phyloP scores from a whole-genome alignment of 192 early-diverging fungal genomes.

The Gonapodya prolifera region DNA sequence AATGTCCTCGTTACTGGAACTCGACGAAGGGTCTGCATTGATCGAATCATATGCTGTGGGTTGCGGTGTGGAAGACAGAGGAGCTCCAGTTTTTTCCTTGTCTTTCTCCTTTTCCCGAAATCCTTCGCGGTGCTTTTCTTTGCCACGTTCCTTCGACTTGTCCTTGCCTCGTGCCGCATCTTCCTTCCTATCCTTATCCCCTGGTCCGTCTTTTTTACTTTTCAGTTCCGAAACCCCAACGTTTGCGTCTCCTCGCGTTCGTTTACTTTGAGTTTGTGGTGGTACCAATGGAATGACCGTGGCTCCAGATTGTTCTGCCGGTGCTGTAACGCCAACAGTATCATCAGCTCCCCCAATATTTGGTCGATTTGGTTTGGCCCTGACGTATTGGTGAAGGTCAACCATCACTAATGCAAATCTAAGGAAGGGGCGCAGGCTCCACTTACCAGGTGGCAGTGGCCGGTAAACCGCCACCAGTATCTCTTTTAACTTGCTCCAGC shows the following conservation, averaged over 20 bases:
- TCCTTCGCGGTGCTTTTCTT: neutral
- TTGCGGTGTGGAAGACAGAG: neutral
- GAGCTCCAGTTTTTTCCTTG: neutral
- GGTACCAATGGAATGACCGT: neutral
- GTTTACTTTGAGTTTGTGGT: neutral
- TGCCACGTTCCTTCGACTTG: neutral
- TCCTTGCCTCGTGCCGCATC: neutral
- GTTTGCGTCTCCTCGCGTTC: neutral
- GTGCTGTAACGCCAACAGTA: neutral
- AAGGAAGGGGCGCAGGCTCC: neutral
- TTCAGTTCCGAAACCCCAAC: neutral
- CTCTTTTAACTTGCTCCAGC: neutral
- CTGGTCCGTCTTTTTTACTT: neutral
- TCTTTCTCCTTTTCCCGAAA: neutral
- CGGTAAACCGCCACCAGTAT: neutral
- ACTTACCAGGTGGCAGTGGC: neutral
- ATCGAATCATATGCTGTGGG: too few relatives aligned
- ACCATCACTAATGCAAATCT: too few relatives aligned
- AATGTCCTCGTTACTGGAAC: neutral
- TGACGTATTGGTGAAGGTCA: too few relatives aligned
- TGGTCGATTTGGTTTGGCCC: too few relatives aligned
- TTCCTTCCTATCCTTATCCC: neutral
- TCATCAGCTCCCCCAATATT: neutral
- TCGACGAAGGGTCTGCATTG: neutral
- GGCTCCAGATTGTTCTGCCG: neutral